These are phyloP conservation scores for Phaeoacremonium minimum DNA, from an alignment of 2,329 filamentous ascomycete species.

Conservation along the genomic window DNA sequence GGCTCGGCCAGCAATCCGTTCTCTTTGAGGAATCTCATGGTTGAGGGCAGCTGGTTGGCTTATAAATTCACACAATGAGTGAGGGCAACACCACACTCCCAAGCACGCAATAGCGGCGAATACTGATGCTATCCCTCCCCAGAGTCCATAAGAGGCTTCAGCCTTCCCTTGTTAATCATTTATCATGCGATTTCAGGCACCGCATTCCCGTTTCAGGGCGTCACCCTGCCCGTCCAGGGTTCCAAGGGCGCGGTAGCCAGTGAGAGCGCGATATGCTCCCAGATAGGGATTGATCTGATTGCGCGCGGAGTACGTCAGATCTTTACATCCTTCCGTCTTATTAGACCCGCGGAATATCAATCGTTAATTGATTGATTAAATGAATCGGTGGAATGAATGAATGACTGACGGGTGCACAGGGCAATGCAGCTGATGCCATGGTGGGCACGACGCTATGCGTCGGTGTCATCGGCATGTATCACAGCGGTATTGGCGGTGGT, in stretches of 20 bases:
- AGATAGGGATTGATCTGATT: slow-evolving; percentile 62
- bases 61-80: neutral
- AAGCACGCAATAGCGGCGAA: neutral
- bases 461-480: slow-evolving; percentile 72
- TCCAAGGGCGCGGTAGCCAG: slow-evolving; percentile 62
- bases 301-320: slow-evolving; percentile 37
- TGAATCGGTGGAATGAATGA: no score
- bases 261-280: slow-evolving; percentile 64
- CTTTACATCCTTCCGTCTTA: neutral
- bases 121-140: neutral
- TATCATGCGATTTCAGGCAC: neutral
- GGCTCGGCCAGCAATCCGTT: no score
- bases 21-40: no score
- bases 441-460: slow-evolving; percentile 73
- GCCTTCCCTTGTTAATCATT: neutral
- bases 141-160: no score
- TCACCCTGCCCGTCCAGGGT: slow-evolving; percentile 4
- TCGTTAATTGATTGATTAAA: neutral
- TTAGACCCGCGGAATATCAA: no score
- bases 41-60: no score
- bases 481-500: slow-evolving; percentile 81
- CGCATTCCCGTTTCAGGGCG: neutral
- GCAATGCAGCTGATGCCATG: slow-evolving; percentile 73
- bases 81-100: neutral
- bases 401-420: no score